Conservation (phyloP, 306 rosid species). For the Dalbergia cultrata region DNA sequence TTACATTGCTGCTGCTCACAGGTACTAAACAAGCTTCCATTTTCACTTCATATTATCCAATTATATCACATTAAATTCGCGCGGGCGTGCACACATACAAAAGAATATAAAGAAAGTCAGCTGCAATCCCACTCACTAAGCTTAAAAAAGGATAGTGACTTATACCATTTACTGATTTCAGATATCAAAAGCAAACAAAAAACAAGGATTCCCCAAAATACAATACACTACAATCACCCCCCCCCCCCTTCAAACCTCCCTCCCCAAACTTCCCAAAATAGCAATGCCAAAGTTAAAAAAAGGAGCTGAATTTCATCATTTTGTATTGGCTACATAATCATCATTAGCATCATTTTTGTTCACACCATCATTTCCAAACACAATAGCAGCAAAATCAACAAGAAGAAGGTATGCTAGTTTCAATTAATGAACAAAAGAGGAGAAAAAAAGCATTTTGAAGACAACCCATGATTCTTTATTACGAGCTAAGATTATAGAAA, state of each 20-base stretch:
- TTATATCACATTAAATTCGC: not conserved
- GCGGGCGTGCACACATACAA: not conserved
- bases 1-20: not conserved
- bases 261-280: not conserved
- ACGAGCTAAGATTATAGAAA: slow-evolving; percentile 30
- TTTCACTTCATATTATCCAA: slow-evolving; percentile 15
- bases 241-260: not conserved
- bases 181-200: not conserved
- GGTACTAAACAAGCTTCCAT: not conserved
- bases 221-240: slow-evolving; percentile 15
- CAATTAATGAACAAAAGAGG: not conserved
- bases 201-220: slow-evolving; percentile 13
- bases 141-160: not conserved
- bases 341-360: slow-evolving; percentile 31
- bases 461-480: slow-evolving; percentile 38
- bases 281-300: slow-evolving; percentile 5
- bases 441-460: slow-evolving; percentile 31
- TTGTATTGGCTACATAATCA: not conserved
- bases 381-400: not conserved
- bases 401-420: not conserved
- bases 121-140: not conserved
- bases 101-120: slow-evolving; percentile 3
- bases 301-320: slow-evolving; percentile 19
- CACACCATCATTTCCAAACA: slow-evolving; percentile 31
- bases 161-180: not conserved